Percentiles rank a stretch among this genome's conserved stretches.
phyloP scores from a whole-genome alignment of 208 protist species.

The Leptomonas seymouri region DNA sequence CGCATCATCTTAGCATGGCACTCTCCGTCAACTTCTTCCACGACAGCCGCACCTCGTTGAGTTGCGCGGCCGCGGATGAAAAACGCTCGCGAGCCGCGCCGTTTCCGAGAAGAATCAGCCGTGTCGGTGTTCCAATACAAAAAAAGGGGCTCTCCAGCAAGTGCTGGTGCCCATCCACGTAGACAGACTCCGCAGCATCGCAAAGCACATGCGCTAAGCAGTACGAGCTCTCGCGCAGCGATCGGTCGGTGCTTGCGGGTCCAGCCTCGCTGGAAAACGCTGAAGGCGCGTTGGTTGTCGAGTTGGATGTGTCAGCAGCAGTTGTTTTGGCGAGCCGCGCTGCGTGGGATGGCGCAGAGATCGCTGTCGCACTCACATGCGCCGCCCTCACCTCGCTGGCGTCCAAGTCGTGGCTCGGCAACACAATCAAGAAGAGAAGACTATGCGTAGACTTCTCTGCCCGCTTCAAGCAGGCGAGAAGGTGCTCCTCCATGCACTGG shows the following conservation, averaged over 20 bases:
- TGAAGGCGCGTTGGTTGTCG: background rate
- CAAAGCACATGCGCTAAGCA: constrained; percentile 62
- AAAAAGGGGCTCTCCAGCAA: constrained; percentile 66
- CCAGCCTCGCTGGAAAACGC: background rate
- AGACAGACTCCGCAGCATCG: constrained; percentile 47
- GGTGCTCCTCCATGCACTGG: constrained; percentile 42
- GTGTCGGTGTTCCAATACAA: constrained; percentile 67
- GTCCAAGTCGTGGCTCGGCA: constrained; percentile 74
- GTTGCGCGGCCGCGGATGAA: constrained; percentile 23
- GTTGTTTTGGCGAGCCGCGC: background rate
- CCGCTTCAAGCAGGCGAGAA: constrained; percentile 31
- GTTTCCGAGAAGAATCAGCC: constrained; percentile 76
- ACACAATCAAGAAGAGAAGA: constrained; percentile 64
- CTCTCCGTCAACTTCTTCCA: constrained; percentile 36
- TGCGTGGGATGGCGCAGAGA: background rate
- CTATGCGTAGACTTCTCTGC: constrained; percentile 18
- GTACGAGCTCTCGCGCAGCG: constrained; percentile 53
- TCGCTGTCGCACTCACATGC: background rate
- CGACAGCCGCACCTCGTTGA: constrained; percentile 33
- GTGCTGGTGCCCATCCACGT: constrained; percentile 82
- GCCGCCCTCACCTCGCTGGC: constrained; percentile 20
- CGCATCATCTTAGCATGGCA: background rate
- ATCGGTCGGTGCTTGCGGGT: constrained; percentile 33
- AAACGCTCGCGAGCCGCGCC: constrained; percentile 26
- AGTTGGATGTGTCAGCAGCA: background rate